These are phyloP conservation scores for Stagonosporopsis tanaceti DNA, from an alignment of 2,329 filamentous ascomycete genomes.

Conservation along the genomic window DNA sequence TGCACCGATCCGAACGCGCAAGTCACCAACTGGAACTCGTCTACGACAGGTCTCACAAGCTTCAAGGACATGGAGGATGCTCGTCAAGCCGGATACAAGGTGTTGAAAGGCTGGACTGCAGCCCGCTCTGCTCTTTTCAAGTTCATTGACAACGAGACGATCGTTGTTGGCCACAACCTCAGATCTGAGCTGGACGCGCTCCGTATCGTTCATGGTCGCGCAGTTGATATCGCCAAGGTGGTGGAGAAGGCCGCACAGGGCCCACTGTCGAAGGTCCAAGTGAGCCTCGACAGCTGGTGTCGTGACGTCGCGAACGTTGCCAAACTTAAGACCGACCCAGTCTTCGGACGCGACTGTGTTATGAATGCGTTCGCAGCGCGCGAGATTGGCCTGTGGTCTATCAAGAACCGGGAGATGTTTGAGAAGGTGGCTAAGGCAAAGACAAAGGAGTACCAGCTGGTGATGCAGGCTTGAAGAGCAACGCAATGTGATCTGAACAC, in stretches of 20 bases:
- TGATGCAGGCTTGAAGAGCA: conserved; percentile 4
- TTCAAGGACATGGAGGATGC: conserved; percentile 38
- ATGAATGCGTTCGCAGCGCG: conserved; percentile 61
- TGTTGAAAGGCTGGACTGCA: conserved; percentile 46
- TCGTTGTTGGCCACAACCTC: conserved; percentile 47
- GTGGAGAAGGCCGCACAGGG: conserved; percentile 46
- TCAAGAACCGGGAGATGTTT: conserved; percentile 51
- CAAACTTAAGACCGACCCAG: conserved; percentile 23
- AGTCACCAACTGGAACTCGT: conserved; percentile 38
- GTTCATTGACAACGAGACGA: conserved; percentile 44
- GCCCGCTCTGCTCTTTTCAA: conserved; percentile 40
- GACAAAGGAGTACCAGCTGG: conserved; percentile 35
- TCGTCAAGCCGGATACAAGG: conserved; percentile 38
- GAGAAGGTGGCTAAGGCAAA: conserved; percentile 47
- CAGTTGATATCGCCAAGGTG: conserved; percentile 42
- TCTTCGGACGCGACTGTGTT: conserved; percentile 56
- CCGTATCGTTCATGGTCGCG: conserved; percentile 47
- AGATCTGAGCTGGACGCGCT: conserved; percentile 44
- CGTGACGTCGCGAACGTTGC: conserved; percentile 27
- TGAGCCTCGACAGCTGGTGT: conserved; percentile 42
- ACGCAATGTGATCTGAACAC: background rate
- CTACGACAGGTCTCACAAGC: conserved; percentile 34
- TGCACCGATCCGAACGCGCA: conserved; percentile 32
- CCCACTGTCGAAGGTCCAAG: conserved; percentile 39
- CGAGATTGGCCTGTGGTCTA: conserved; percentile 58